Evolutionary conservation across 2,329 filamentous ascomycete species (phyloP).

Genomic region (Mollisiaceae sp.): DNA sequence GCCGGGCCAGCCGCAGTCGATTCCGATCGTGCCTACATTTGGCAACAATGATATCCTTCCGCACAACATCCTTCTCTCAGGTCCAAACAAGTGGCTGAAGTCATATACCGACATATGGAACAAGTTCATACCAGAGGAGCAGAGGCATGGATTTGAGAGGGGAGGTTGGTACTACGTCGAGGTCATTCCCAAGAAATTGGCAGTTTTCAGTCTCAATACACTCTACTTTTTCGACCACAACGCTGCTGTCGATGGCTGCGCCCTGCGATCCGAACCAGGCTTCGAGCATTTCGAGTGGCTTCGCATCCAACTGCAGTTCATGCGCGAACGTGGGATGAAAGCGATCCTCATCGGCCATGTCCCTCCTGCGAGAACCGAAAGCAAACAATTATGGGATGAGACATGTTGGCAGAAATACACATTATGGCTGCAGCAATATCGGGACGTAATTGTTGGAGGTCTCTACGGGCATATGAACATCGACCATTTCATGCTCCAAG

Average conservation of each 20-base stretch:
- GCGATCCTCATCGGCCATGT: constrained; percentile 94
- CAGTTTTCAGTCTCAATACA: constrained; percentile 94
- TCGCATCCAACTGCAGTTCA: constrained; percentile 81
- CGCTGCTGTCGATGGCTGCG: constrained; percentile 90
- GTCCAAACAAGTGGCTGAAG: constrained; percentile 86
- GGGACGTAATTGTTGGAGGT: constrained; percentile 81
- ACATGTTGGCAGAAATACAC: constrained; percentile 98
- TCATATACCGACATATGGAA: constrained; percentile 80
- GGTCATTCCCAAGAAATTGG: constrained; percentile 82
- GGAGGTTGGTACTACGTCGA: constrained; percentile 96
- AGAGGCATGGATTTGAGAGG: constrained; percentile 87
- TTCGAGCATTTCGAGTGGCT: constrained; percentile 98
- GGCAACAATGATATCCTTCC: constrained; percentile 98
- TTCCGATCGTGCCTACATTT: constrained; percentile 88
- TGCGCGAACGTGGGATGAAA: constrained; percentile 87
- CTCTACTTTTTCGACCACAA: constrained; percentile 96
- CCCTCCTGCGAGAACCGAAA: constrained; percentile 82
- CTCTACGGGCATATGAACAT: constrained; percentile 98
- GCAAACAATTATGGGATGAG: constrained; percentile 92
- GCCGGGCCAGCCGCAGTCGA: constrained; percentile 62
- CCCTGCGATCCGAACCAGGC: constrained; percentile 78
- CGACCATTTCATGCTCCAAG: constrained; percentile 94
- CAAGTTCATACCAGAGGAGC: constrained; percentile 87
- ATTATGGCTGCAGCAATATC: constrained; percentile 86
- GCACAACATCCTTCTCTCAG: constrained; percentile 88